Base-by-base conservation (phyloP, 768 basidiomycete species). In the Coprinopsis cinerea region DNA sequence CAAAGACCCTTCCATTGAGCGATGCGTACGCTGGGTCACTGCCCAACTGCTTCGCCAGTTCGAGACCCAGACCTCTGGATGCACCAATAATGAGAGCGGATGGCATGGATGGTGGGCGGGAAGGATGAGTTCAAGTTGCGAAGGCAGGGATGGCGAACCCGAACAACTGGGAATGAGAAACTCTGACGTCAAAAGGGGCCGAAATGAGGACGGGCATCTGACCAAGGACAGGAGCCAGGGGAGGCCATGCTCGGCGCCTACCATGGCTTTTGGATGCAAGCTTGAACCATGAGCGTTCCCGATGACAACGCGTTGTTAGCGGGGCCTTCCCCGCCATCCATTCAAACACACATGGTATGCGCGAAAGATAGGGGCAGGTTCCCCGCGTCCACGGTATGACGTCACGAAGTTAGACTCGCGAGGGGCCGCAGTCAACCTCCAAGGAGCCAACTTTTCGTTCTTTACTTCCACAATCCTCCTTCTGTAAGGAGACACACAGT, bases 61-160 rank as follows among this genome's bases (percentile, higher is more conserved):
- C 64, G 23, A 68, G 61, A 1, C 74, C 74, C 1, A 77, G 65
- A 15, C 74, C 74, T 30, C 72, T 67, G 5, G 71, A 72, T 2
- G 71, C 75, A 18, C 74, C 74, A 45, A 76, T 58, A 51, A 76
- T 63, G 43, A 76, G 67, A 1, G 60, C 46, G 11, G 52, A 63
- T 13, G 61, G 47, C 61, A 65, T 64, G 13, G 20, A 17, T 9
- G 23, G 5, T 43, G 10, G 37, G 18, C 37, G 37, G 9, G 30
- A 34, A 34, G 30, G 9, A 34, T 9, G 30, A 34, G 30, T n/a
- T 9, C 9, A 34, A n/a, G 30, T 34, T 9, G 30, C 9, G 30
- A 34, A 34, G n/a, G n/a, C n/a, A 34, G 9, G 30, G 30, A n/a
- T 34, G 30, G 30, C 18, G 37, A 13, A 20, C 37, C 7, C 11